Conservation (phyloP, 106 monocot species). For the Dendrobium huoshanense region DNA sequence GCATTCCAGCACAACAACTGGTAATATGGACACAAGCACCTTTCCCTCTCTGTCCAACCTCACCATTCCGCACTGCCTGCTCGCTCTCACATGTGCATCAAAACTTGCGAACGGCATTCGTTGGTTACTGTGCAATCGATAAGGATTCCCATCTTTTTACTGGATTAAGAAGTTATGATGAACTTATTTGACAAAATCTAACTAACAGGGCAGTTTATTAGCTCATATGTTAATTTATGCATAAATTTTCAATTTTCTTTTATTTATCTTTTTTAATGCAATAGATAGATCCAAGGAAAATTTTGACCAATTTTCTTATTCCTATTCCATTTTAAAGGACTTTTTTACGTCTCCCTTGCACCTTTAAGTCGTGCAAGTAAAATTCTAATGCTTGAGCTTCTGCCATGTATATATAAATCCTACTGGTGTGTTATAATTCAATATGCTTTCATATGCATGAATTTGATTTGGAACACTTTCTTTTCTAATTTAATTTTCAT, state of each 20-base stretch:
- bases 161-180: background rate
- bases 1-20: background rate
- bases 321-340: background rate
- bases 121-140: background rate
- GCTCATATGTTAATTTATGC: background rate
- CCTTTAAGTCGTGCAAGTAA: background rate
- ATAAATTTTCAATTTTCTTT: background rate
- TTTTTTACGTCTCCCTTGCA: background rate
- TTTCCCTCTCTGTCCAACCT: background rate
- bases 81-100: too few species aligned
- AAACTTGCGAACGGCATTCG: too few species aligned
- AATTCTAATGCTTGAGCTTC: background rate
- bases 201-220: background rate
- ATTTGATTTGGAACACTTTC: background rate
- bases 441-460: background rate
- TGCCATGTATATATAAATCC: background rate
- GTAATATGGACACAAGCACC: background rate
- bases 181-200: background rate
- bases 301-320: background rate
- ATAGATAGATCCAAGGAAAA: background rate
- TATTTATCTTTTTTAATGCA: too few species aligned
- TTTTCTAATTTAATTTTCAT: background rate
- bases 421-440: background rate
- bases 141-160: background rate
- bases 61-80: too few species aligned